Base-by-base conservation (phyloP, 306 rosid species). In the Cyamopsis tetragonoloba region DNA sequence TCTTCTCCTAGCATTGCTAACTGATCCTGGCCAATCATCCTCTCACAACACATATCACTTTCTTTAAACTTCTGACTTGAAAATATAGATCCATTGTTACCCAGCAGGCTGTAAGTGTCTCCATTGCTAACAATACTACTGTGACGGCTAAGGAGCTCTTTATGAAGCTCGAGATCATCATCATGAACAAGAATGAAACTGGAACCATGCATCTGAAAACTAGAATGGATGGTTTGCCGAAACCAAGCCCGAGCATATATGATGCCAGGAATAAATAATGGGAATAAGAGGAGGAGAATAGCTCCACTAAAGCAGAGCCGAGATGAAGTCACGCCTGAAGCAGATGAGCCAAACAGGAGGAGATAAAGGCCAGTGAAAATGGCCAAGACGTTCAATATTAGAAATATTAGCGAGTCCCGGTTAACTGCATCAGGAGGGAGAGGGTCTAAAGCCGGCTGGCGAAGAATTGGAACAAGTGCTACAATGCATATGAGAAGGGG, bases 141-240 rank as follows among this genome's bases (percentile, higher is more conserved):
- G 55, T 87, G 85, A 2, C 86, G 89, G 12, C 56, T 61, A 41
- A 82, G 70, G 11, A 89, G 77, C 74, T 92, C 98, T 68, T 92
- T 92, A 24, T 89, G 98, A 67, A 92, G 80, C 87, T 89, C 97
- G 2, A 93, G 98, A 67, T 87, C 96, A 3, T 86, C 91, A 4
- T 74, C 96, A 41, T 88, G 91, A 18, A 93, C 88, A 18, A 93
- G 93, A 74, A 86, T 38, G 79, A 93, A 86, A 61, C 85, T 80
- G 2, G 91, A 82, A 55, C 78, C 85, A 43, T 85, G 85, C 12
- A 85, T 27, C n/a, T 62, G 82, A 74, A 89, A 80, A 79, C 85
- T 85, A 4, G 98, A 81, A 71, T 85, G 77, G 32, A 91, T 44
- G 41, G 91, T 10, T 4, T 31, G 84, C 18, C 1, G 75, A 65